Evolutionary conservation across 352 stramenopile genomes (phyloP).

Genomic region (Aphanomyces stellatus): DNA sequence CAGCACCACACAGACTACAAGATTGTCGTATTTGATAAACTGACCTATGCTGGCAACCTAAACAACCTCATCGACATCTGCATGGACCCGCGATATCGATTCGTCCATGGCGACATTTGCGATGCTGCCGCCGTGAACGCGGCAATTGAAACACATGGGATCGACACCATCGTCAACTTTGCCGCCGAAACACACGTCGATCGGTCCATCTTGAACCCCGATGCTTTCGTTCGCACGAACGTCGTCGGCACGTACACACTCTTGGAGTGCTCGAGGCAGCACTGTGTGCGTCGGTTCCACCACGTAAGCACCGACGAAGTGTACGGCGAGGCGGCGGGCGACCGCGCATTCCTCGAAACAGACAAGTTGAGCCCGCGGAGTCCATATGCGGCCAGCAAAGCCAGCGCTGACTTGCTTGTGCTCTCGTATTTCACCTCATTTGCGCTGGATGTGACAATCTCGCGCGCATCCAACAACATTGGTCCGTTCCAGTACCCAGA

Average conservation of each 20-base stretch:
- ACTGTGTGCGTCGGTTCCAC: slow-evolving; percentile 91
- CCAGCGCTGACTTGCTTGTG: slow-evolving; percentile 96
- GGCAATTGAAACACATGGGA: slow-evolving; percentile 90
- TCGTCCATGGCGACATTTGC: slow-evolving; percentile 96
- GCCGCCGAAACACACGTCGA: slow-evolving; percentile 97
- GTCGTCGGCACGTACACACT: slow-evolving; percentile 97
- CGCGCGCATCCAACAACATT: slow-evolving; percentile 98
- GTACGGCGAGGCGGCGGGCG: slow-evolving; percentile 91
- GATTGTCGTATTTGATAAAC: slow-evolving; percentile 93
- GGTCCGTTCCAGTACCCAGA: slow-evolving; percentile 98
- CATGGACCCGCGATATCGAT: slow-evolving; percentile 90
- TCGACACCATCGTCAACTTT: slow-evolving; percentile 99
- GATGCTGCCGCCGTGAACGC: slow-evolving; percentile 91
- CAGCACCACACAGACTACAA: slow-evolving; percentile 97
- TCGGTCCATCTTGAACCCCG: slow-evolving; percentile 98
- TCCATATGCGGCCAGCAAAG: slow-evolving; percentile 97
- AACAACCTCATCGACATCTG: slow-evolving; percentile 77
- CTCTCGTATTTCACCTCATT: slow-evolving; percentile 92
- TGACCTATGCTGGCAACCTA: slow-evolving; percentile 57
- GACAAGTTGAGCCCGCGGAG: slow-evolving; percentile 88
- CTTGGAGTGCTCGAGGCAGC: slow-evolving; percentile 90
- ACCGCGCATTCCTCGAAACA: not conserved
- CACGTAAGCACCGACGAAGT: slow-evolving; percentile 98
- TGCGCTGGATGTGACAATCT: slow-evolving; percentile 95
- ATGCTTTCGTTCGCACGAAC: slow-evolving; percentile 97